Evolutionary conservation across 2,329 filamentous ascomycete species (phyloP), one percentile per base, ranked within the genome.

Genomic region (Corinectria fuckeliana): DNA sequence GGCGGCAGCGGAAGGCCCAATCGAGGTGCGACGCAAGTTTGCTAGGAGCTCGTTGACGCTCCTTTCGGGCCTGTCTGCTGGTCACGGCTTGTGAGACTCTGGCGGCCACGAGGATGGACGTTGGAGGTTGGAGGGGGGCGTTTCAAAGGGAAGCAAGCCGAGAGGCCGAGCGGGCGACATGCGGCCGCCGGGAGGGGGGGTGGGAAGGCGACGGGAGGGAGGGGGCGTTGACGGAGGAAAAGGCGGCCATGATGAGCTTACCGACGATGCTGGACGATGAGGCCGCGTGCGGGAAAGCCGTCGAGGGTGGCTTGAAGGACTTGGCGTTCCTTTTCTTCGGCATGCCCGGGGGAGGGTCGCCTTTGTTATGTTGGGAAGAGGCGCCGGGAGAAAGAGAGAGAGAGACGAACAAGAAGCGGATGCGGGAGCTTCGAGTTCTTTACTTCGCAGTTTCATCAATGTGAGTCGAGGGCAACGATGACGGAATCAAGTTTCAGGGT

Each of bases 41-140:
- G 83, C 80, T 68, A 89, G 81, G 61, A 87, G 76, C 62, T 88
- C 82, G 71, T 89, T 89, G 70, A 89, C 86, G 59, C 81, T 72
- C 65, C 66, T 75, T 55, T 69, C 62, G 49, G 74, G 58, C 64
- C 72, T 75, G 52, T 72, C 76, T 77, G 64, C 55, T 64, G 63
- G 66, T 59, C 56, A 68, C 55, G 55, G 48, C 55, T 60, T 64
- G 69, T 72, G 64, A 72, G 69, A 71, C 64, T 64, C 42, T 62
- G 68, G 67, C 62, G 68, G 62, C 68, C 68, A 70, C 68, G 68
- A 65, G 68, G 68, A 63, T 51, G 58, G 58, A 67, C 50, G 65
- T 66, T 51, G 42, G 30, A 38, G 42, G 36, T 45, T 47, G 23
- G 58, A 45, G 38, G 38, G 64, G 57, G 56, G 57, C 51, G 55